Percentiles rank a stretch among this genome's conserved stretches.
Conservation (phyloP, 2,329 filamentous ascomycete species). For the Ustulina deusta region DNA sequence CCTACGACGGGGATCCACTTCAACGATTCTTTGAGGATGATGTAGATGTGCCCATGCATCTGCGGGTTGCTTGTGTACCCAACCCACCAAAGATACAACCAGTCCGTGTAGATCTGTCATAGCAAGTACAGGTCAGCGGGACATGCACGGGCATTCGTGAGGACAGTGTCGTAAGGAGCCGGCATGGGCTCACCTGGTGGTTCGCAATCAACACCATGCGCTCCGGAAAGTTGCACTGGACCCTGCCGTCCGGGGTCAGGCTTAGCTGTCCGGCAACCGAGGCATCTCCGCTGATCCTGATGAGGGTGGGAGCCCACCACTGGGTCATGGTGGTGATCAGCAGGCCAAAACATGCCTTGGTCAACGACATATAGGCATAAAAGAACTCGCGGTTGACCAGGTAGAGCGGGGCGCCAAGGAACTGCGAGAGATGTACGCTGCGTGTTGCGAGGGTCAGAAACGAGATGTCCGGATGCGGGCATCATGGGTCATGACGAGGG, state of each 20-base stretch:
- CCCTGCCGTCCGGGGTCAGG: slow-evolving; percentile 75
- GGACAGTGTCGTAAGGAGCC: background rate
- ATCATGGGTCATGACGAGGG: slow-evolving; percentile 11
- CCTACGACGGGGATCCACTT: slow-evolving; percentile 85
- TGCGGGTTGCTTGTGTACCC: slow-evolving; percentile 81
- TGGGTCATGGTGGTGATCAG: slow-evolving; percentile 83
- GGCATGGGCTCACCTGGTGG: slow-evolving; percentile 71
- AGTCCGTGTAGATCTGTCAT: slow-evolving; percentile 82
- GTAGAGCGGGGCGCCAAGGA: slow-evolving; percentile 81
- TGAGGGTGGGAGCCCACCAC: slow-evolving; percentile 86
- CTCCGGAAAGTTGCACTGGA: slow-evolving; percentile 84
- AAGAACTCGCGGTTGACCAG: slow-evolving; percentile 80
- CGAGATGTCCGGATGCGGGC: slow-evolving; percentile 19
- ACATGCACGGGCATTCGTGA: slow-evolving; percentile 8
- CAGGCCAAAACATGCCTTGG: slow-evolving; percentile 85
- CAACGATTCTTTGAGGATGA: slow-evolving; percentile 89
- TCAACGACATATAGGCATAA: slow-evolving; percentile 87
- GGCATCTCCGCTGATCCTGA: slow-evolving; percentile 85
- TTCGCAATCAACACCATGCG: slow-evolving; percentile 87
- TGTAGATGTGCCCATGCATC: slow-evolving; percentile 89
- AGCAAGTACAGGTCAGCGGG: slow-evolving; percentile 39
- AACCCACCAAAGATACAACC: slow-evolving; percentile 94
- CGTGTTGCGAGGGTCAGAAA: slow-evolving; percentile 40
- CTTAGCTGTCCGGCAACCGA: slow-evolving; percentile 81
- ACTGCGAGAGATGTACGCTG: slow-evolving; percentile 77